Conservation (phyloP, 163 green algal genomes). For the Botryococcus braunii region DNA sequence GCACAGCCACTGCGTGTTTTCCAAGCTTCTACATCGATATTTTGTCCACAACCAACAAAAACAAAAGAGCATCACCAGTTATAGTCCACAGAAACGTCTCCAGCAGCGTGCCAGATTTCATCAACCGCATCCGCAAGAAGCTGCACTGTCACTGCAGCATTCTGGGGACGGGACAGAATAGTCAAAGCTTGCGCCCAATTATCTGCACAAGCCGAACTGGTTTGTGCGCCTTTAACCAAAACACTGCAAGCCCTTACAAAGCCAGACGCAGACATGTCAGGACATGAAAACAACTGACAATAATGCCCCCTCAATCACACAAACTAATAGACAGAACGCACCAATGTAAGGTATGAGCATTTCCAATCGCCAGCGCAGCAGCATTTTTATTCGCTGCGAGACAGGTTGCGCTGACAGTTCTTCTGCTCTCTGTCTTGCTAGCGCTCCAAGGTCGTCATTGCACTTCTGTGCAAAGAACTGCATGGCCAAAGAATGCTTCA, state of each 20-base stretch:
- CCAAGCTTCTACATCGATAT: too few species aligned
- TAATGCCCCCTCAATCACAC: too few species aligned
- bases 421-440: slow-evolving; percentile 9
- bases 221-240: too few species aligned
- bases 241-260: too few species aligned
- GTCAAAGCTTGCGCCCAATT: slow-evolving; percentile 51
- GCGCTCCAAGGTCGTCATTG: slow-evolving; percentile 25
- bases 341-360: slow-evolving; percentile 41
- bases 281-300: too few species aligned
- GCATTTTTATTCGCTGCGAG: slow-evolving; percentile 17
- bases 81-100: slow-evolving; percentile 50
- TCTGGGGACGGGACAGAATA: slow-evolving; percentile 33
- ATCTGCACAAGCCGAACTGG: slow-evolving; percentile 20
- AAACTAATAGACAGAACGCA: too few species aligned
- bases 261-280: too few species aligned
- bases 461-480: slow-evolving; percentile 30
- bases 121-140: slow-evolving; percentile 43
- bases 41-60: too few species aligned
- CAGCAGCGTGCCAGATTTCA: slow-evolving; percentile 47
- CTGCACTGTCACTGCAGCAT: slow-evolving; percentile 17
- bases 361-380: slow-evolving; percentile 38
- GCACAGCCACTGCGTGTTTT: too few species aligned
- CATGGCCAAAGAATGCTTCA: background rate
- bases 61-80: slow-evolving; percentile 42
- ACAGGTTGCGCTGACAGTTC: slow-evolving; percentile 20